Evolutionary conservation across 2,329 filamentous ascomycete species (phyloP).

Genomic region (Chrysoporthe deuterocubensis): DNA sequence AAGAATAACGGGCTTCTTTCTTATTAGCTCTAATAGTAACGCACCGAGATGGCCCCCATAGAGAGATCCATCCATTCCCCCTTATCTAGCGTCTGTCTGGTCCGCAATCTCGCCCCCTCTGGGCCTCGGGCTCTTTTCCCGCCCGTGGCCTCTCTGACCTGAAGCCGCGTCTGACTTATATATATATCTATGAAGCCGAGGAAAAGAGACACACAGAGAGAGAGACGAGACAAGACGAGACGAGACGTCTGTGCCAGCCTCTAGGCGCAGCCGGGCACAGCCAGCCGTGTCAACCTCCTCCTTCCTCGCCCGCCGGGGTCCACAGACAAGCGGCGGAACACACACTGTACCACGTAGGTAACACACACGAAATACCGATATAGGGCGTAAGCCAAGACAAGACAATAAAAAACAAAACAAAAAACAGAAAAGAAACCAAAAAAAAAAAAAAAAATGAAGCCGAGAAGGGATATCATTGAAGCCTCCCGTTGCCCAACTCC

Average conservation of each 20-base stretch:
- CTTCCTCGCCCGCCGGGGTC: too few species aligned
- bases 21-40: too few species aligned
- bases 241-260: not conserved
- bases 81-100: not conserved
- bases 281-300: too few species aligned
- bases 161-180: not conserved
- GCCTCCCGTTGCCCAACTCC: constrained; percentile 12
- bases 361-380: too few species aligned
- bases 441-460: not conserved
- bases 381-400: too few species aligned
- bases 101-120: not conserved
- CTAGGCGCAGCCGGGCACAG: not conserved
- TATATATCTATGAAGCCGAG: not conserved
- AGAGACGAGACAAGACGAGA: not conserved
- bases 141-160: not conserved
- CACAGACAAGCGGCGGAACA: too few species aligned
- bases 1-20: too few species aligned
- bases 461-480: constrained; percentile 23
- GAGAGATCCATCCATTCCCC: not conserved
- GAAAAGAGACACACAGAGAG: not conserved
- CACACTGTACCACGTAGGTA: not conserved
- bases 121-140: not conserved
- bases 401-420: not conserved
- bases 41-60: too few species aligned
- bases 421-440: not conserved